Base-by-base conservation (phyloP, 192 early-diverging fungal species). In the Coemansia sp. region DNA sequence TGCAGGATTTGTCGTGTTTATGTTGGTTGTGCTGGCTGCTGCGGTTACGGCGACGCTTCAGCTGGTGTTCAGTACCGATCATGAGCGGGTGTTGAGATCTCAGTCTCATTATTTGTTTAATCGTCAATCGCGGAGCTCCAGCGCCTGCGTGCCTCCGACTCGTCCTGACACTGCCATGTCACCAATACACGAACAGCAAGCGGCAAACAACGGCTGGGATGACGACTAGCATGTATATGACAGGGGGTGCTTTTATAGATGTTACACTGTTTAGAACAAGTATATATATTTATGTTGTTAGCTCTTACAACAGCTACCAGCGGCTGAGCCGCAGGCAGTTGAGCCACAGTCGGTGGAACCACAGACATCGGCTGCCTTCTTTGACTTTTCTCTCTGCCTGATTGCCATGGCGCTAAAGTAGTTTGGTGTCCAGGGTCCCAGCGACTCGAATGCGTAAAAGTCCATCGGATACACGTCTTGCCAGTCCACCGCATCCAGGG, bases 391-490 rank as follows among this genome's bases (percentile, higher is more conserved):
- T 24, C 75, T 27, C 70, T 82, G 80, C 13, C 68, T 52, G 27
- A 70, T 74, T 0, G 80, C 80, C 69, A 82, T 59, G 2, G 75
- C 68, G 66, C 80, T 82, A 47, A 71, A 69, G 55, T 96, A 92
- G 76, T 98, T 98, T 31, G 93, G 93, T 5, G 97, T 96, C 95
- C 95, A 97, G 1, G 93, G 90, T 2, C 97, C 97, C 33, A 94
- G 79, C 54, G 91, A 92, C 59, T 95, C 93, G 74, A 91, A 91
- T 1, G 95, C 88, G 77, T 98, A 99, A 81, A 95, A 99, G 75
- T 99, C 98, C 96, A 98, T 99, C 46, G 98, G 98, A 79, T 99
- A 99, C 9, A 88, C 80, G 36, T 92, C 85, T 77, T 92, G 90
- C 91, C 92, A 95, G 68, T 91, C 88, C 11, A 88, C 87, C 24